phyloP scores from a whole-genome alignment of 257 asterid species.

The Osmanthus fragrans region DNA sequence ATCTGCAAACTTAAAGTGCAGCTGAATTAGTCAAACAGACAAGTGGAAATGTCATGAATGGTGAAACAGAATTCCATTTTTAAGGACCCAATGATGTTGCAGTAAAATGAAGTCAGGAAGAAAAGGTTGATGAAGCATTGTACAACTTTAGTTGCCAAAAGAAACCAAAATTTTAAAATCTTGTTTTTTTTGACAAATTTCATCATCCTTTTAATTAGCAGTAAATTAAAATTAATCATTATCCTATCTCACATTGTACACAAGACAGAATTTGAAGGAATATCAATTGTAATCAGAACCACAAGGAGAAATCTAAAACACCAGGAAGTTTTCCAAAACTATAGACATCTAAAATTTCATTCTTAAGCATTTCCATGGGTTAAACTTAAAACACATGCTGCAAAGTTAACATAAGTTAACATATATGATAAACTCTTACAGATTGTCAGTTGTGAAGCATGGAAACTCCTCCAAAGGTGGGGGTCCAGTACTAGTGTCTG shows the following conservation, averaged over 20 bases:
- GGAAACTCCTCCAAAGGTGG: background rate
- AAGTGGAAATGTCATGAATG: background rate
- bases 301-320: background rate
- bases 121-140: background rate
- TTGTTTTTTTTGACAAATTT: too few species aligned
- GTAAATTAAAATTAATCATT: background rate
- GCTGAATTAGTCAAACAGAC: background rate
- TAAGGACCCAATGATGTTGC: background rate
- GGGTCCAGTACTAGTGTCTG: background rate
- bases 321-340: background rate
- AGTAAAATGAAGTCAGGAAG: background rate
- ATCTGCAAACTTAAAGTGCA: background rate
- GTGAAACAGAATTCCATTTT: background rate
- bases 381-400: too few species aligned
- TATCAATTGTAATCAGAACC: background rate
- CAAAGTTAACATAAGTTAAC: too few species aligned
- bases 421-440: too few species aligned
- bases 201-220: background rate
- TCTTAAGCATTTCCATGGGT: constrained; percentile 1
- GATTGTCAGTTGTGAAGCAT: background rate
- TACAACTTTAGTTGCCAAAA: too few species aligned
- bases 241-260: background rate
- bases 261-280: background rate
- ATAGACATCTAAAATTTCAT: background rate
- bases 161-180: background rate